Percentiles rank a stretch among this genome's conserved stretches.
phyloP scores from a whole-genome alignment of 345 rosid genomes.

The Rhizophora mangle region DNA sequence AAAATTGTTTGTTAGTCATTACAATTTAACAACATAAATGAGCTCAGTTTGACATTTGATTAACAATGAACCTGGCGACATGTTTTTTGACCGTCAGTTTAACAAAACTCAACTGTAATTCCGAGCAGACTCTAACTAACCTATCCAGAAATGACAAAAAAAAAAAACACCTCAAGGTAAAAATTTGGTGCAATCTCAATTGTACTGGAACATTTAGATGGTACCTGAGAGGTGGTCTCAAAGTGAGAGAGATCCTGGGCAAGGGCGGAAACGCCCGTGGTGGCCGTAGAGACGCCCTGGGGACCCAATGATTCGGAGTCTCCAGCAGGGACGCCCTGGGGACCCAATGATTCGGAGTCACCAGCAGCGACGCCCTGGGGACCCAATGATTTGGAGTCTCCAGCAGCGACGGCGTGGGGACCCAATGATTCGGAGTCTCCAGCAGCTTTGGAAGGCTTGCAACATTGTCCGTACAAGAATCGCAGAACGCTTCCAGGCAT shows the following conservation, averaged over 20 bases:
- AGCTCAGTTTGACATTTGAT: too few relatives aligned
- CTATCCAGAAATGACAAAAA: not conserved
- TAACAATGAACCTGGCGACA: too few relatives aligned
- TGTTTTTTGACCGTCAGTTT: too few relatives aligned
- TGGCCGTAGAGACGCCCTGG: constrained; percentile 1
- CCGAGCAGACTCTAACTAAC: not conserved
- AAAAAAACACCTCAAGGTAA: not conserved
- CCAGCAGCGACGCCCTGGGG: too few relatives aligned
- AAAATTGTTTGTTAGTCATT: too few relatives aligned
- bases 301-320: too few relatives aligned
- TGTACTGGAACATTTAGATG: not conserved
- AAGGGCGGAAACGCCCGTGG: constrained; percentile 73
- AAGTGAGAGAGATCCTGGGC: constrained; percentile 69
- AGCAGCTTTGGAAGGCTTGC: constrained; percentile 37
- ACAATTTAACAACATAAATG: too few relatives aligned
- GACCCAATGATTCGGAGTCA: too few relatives aligned
- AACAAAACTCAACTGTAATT: not conserved
- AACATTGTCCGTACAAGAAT: constrained; percentile 42
- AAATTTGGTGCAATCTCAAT: not conserved
- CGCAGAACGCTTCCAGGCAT: constrained; percentile 68
- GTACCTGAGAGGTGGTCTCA: constrained; percentile 75
- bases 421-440: constrained; percentile 31
- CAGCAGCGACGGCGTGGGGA: constrained; percentile 52
- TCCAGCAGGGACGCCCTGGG: too few relatives aligned
- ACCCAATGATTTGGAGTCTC: too few relatives aligned